Evolutionary conservation across 306 rosid species (phyloP), one percentile per base, ranked within the genome.

Genomic region (Ormosia semicastrata): DNA sequence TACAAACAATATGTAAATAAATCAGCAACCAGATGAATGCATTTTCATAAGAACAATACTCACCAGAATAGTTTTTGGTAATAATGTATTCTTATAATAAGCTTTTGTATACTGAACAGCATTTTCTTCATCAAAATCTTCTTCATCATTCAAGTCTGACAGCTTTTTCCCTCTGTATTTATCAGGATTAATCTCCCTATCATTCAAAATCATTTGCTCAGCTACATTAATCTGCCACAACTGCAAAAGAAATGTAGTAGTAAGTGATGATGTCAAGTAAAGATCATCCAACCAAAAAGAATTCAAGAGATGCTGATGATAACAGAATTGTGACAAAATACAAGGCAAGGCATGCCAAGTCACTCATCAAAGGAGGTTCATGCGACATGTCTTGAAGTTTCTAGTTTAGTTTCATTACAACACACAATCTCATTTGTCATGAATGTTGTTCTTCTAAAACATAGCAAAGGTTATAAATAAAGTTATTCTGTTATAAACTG

Each of bases 141-240:
- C 98, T 34, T 76, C 87, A 77, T 93, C 96, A 36, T 85, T 76
- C 68, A 93, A 85, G 72, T 93, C 99, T 32, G 94, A 87, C 53
- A 90, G 66, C 57, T 32, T 92, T 89, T 90, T 92, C 78, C 85
- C 98, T 85, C 84, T 78, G 73, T 95, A 95, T 83, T 95, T 93
- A 62, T 83, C 96, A 60, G 99, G 98, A 84, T 93, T 93, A 53
- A 76, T 69, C 72, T 86, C 96, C 88, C 92, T 62, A 84, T 95
- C 99, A 80, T 84, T 91, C 89, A 95, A 24, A 74, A 95, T 92
- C 91, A 87, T 90, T 82, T 95, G 98, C 86, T 95, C 98, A 29
- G 99, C 99, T 32, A 71, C 90, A 87, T 93, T 92, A 75, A 92
- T 89, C 87, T 95, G 99, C 99, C 98, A 95, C 87, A 95, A 88